A percentile compares a stretch with the other conserved stretches of the same genome.
Conservation (phyloP, 208 protist species). For the Angomonas desouzai region DNA sequence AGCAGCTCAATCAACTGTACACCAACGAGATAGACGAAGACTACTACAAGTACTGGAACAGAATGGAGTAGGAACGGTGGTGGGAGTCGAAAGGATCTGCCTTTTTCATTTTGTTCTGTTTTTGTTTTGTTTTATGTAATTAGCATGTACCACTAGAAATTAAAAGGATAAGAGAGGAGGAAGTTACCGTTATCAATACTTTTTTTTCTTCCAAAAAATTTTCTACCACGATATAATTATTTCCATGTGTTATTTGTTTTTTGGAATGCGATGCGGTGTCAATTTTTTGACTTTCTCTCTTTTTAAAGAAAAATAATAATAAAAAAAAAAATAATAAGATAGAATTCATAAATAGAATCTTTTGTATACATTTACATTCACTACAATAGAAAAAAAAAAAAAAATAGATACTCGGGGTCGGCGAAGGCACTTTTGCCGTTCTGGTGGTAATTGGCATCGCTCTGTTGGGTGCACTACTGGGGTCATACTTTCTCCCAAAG, state of each 20-base stretch:
- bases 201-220: too few species aligned
- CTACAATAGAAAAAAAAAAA: constrained; percentile 3
- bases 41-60: constrained; percentile 91
- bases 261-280: too few species aligned
- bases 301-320: background rate
- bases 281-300: too few species aligned
- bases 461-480: constrained; percentile 41
- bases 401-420: constrained; percentile 63
- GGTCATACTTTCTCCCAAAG: constrained; percentile 41
- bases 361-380: too few species aligned
- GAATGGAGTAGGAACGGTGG: constrained; percentile 17
- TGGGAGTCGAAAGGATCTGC: too few species aligned
- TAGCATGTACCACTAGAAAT: constrained; percentile 8
- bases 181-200: background rate
- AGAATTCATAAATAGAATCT: too few species aligned
- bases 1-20: constrained; percentile 72
- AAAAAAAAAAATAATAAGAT: constrained; percentile 9
- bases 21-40: constrained; percentile 87
- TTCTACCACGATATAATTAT: too few species aligned
- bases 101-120: background rate
- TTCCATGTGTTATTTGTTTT: background rate
- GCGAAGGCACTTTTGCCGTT: constrained; percentile 73
- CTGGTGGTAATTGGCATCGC: constrained; percentile 47
- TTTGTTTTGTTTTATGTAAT: constrained; percentile 4
- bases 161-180: background rate